These are phyloP conservation scores for Suaeda aralocaspica DNA, from an alignment of 148 eudicot genomes.

Conservation along the genomic window DNA sequence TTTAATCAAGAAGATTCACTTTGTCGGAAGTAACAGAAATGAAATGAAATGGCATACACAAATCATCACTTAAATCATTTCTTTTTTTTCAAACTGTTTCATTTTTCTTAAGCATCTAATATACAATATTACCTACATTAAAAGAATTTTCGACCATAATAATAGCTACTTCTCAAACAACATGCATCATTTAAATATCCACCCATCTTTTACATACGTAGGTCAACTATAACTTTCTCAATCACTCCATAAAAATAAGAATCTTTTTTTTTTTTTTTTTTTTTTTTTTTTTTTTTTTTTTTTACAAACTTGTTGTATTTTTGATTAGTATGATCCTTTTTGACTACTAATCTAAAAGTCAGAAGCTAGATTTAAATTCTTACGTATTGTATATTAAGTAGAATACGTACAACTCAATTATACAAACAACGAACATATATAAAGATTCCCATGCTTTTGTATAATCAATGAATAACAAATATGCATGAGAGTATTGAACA, in stretches of 20 bases:
- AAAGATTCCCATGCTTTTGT: too few species aligned
- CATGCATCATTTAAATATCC: slow-evolving; percentile 17
- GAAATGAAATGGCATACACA: slow-evolving; percentile 17
- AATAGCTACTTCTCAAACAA: slow-evolving; percentile 6
- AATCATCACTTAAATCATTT: slow-evolving; percentile 23
- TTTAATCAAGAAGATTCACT: slow-evolving; percentile 34
- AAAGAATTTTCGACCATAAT: neutral
- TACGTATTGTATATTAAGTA: too few species aligned
- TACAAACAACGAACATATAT: too few species aligned
- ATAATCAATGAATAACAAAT: too few species aligned
- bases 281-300: neutral
- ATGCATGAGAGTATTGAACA: too few species aligned
- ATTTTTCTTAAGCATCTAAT: slow-evolving; percentile 9
- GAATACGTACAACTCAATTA: neutral
- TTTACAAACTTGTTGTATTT: neutral
- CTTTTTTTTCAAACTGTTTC: slow-evolving; percentile 5
- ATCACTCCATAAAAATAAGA: neutral
- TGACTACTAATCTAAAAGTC: slow-evolving; percentile 4
- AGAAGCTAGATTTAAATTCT: slow-evolving; percentile 17
- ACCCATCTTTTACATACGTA: slow-evolving; percentile 8
- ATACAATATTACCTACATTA: neutral
- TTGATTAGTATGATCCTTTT: neutral
- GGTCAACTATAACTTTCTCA: slow-evolving; percentile 26
- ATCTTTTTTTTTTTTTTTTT: too few species aligned
- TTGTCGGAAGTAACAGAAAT: slow-evolving; percentile 25